These are phyloP conservation scores for Mallotus repandus DNA, from an alignment of 441 rosid species.

Conservation along the genomic window DNA sequence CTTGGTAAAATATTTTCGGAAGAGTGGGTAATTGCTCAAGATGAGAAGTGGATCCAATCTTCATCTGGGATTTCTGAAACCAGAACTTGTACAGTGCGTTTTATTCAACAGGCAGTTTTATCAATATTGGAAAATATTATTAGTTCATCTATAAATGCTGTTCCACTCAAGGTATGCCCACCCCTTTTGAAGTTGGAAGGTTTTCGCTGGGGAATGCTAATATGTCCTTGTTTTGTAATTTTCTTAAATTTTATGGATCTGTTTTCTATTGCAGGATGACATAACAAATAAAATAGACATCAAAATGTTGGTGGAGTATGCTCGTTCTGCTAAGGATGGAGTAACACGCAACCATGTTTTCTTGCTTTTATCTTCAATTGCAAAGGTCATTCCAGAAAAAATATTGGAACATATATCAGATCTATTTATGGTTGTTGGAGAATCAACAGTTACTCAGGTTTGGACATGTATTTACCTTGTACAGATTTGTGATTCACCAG, in stretches of 20 bases:
- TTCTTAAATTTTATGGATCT: constrained; percentile 16
- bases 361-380: constrained; percentile 60
- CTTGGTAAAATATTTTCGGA: constrained; percentile 53
- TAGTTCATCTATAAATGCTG: constrained; percentile 37
- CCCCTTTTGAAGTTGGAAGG: constrained; percentile 18
- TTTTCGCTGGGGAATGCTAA: not conserved
- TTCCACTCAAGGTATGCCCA: constrained; percentile 55
- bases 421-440: constrained; percentile 72
- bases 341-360: constrained; percentile 69
- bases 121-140: constrained; percentile 73
- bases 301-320: constrained; percentile 65
- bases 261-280: constrained; percentile 55
- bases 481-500: not conserved
- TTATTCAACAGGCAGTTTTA: constrained; percentile 67
- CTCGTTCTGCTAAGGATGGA: constrained; percentile 58
- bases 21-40: constrained; percentile 45
- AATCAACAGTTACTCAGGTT: constrained; percentile 90
- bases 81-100: constrained; percentile 35
- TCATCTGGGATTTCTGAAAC: constrained; percentile 44
- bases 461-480: constrained; percentile 27
- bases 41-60: constrained; percentile 40
- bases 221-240: not conserved
- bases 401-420: constrained; percentile 65
- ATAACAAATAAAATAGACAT: constrained; percentile 46
- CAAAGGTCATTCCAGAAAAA: constrained; percentile 65